Evolutionary conservation across 768 basidiomycete species (phyloP).

Genomic region (Leccinum incarnatum): DNA sequence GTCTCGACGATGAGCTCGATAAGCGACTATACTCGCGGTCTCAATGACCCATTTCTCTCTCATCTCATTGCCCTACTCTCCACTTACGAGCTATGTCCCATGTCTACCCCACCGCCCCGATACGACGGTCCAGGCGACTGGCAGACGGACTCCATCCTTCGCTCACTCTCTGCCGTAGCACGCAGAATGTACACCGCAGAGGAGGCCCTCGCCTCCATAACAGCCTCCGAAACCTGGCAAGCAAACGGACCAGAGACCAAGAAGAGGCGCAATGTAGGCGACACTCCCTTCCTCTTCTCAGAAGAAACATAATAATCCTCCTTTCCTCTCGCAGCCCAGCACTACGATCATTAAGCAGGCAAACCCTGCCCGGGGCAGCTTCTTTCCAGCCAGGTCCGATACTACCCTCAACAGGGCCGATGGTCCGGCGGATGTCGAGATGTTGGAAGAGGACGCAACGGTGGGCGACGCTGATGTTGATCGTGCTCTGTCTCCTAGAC

Average conservation of each 20-base stretch:
- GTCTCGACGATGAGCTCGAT: slow-evolving; percentile 35
- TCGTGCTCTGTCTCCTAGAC: slow-evolving; percentile 19
- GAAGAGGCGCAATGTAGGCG: slow-evolving; percentile 43
- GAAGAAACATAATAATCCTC: slow-evolving; percentile 17
- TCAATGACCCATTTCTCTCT: slow-evolving; percentile 42
- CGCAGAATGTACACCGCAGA: slow-evolving; percentile 58
- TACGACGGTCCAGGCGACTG: slow-evolving; percentile 56
- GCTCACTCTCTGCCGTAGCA: slow-evolving; percentile 48
- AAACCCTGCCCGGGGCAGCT: slow-evolving; percentile 12
- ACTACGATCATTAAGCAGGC: slow-evolving; percentile 16
- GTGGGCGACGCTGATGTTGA: slow-evolving; percentile 27
- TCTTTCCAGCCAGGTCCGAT: slow-evolving; percentile 28
- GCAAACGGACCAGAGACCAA: slow-evolving; percentile 40
- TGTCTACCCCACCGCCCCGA: slow-evolving; percentile 47
- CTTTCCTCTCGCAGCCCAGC: slow-evolving; percentile 27
- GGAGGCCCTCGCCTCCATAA: slow-evolving; percentile 40
- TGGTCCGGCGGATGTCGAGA: slow-evolving; percentile 27
- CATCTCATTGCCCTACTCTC: slow-evolving; percentile 60
- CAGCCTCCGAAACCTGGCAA: slow-evolving; percentile 35
- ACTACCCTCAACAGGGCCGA: slow-evolving; percentile 9
- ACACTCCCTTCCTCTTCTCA: slow-evolving; percentile 31
- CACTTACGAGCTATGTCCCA: slow-evolving; percentile 54
- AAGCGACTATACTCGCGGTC: slow-evolving; percentile 18
- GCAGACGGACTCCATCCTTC: slow-evolving; percentile 57
- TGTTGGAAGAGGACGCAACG: slow-evolving; percentile 26